Percentiles rank a stretch among this genome's conserved stretches.
These are phyloP conservation scores for Boletus tylopilopsis DNA, from an alignment of 768 basidiomycete genomes.

Conservation along the genomic window DNA sequence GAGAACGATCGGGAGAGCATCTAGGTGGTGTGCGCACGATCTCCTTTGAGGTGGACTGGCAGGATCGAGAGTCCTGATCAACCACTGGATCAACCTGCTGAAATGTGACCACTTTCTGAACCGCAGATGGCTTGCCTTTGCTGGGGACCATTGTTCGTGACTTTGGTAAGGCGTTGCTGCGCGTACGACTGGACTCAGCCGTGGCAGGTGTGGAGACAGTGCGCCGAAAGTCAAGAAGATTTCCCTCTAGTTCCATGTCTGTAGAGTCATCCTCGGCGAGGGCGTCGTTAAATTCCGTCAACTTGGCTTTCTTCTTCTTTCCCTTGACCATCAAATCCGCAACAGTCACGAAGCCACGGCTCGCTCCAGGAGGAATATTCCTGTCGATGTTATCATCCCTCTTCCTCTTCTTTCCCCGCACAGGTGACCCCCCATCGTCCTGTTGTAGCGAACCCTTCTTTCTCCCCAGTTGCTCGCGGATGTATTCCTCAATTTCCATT, in stretches of 20 bases:
- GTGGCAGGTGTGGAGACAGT: slow-evolving; percentile 46
- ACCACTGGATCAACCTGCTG: slow-evolving; percentile 49
- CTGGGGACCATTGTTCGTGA: slow-evolving; percentile 40
- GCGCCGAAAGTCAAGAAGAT: slow-evolving; percentile 45
- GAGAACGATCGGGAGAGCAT: slow-evolving; percentile 11
- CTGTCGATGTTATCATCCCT: slow-evolving; percentile 61
- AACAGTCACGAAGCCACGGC: slow-evolving; percentile 67
- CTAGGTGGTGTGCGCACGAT: slow-evolving; percentile 6
- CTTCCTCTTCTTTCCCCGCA: slow-evolving; percentile 57
- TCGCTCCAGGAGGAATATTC: slow-evolving; percentile 74
- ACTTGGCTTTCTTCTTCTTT: slow-evolving; percentile 40
- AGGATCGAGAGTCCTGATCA: slow-evolving; percentile 38
- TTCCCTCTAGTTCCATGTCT: slow-evolving; percentile 64
- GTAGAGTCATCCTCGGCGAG: slow-evolving; percentile 63
- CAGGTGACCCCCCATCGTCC: slow-evolving; percentile 28
- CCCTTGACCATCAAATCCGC: slow-evolving; percentile 56
- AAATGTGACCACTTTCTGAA: slow-evolving; percentile 29
- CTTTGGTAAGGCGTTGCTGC: slow-evolving; percentile 41
- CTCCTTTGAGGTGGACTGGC: slow-evolving; percentile 1
- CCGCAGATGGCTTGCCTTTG: slow-evolving; percentile 13
- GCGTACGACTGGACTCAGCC: slow-evolving; percentile 29
- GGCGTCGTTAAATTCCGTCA: slow-evolving; percentile 44
- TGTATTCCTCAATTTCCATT: slow-evolving; percentile 79
- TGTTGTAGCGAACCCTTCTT: slow-evolving; percentile 24
- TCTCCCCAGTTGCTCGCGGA: slow-evolving; percentile 45